Base-by-base conservation (phyloP, 805 yeast genomes). In the Clavispora santaluciae region DNA sequence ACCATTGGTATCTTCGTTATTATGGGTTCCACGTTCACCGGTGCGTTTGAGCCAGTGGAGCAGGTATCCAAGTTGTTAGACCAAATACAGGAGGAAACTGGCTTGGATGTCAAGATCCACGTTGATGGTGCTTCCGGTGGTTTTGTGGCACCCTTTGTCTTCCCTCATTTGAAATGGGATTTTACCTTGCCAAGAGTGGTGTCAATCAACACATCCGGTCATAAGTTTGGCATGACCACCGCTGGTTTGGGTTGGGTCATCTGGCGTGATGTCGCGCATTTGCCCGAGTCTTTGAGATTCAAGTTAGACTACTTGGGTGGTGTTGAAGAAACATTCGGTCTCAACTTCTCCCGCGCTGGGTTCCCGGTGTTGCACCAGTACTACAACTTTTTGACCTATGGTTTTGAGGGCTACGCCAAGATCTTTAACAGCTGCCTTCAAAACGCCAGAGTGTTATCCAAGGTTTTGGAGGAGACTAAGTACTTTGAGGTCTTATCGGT, bases 91-190 rank as follows among this genome's bases (percentile, higher is more conserved):
- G 63, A 65, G 44, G 81, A 82, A 51, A 80, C 75, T 3, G 95
- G 95, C 6, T 43, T 65, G 43, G 75, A 74, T 53, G 71, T 89
- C 43, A 88, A 93, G 35, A 87, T 89, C 56, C 97, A 89, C 59
- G 93, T 90, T 21, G 97, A 89, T 60, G 97, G 93, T 50, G 96
- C 96, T 2, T 78, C 88, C 16, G 96, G 96, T 43, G 97, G 84
- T 1, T 79, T 89, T 57, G 75, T 89, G 33, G 95, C 95, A 2
- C 95, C 97, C 15, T 85, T 89, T 56, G 62, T 79, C 22, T 83
- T 73, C 57, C 95, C 95, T 4, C 76, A 83, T 13, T 70, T 81
- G 46, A 75, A 72, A 51, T 89, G 96, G 96, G 96, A 88, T 61
- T 90, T 89, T 66, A 67, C 80, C 46, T 59, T 84, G 36, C 77